Conservation (phyloP, 2,329 filamentous ascomycete species). For the Exophiala viscosa region DNA sequence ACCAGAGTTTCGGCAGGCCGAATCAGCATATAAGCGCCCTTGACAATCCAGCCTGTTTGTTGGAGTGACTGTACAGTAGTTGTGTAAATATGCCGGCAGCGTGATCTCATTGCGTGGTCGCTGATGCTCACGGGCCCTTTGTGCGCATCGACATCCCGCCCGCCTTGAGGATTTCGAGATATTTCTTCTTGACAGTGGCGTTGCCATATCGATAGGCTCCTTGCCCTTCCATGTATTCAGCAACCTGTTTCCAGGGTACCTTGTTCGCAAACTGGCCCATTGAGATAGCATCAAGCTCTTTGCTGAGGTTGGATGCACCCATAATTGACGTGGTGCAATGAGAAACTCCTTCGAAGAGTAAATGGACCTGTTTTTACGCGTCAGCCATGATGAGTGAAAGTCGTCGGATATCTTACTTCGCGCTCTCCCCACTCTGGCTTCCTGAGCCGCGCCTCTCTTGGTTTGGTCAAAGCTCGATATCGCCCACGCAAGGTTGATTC, state of each 20-base stretch:
- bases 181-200: conserved; percentile 62
- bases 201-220: conserved; percentile 59
- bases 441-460: conserved; percentile 43
- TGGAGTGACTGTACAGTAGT: too few relatives aligned
- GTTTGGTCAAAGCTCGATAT: conserved; percentile 45
- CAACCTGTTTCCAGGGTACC: conserved; percentile 58
- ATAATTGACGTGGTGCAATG: conserved; percentile 25
- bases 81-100: too few relatives aligned
- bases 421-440: conserved; percentile 43
- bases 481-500: conserved; percentile 48
- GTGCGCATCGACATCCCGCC: background rate
- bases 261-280: conserved; percentile 35
- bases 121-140: background rate
- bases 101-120: background rate
- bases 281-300: conserved; percentile 5
- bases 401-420: conserved; percentile 39
- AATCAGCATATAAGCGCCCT: too few relatives aligned
- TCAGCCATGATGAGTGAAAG: background rate
- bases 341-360: conserved; percentile 40
- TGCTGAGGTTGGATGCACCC: conserved; percentile 6
- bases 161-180: conserved; percentile 43
- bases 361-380: conserved; percentile 32
- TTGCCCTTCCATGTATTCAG: conserved; percentile 52
- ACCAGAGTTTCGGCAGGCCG: too few relatives aligned
- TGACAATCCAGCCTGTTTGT: too few relatives aligned